Evolutionary conservation across 1,284 basidiomycete species (phyloP), one percentile per base, ranked within the genome.

Genomic region (Abortiporus biennis): DNA sequence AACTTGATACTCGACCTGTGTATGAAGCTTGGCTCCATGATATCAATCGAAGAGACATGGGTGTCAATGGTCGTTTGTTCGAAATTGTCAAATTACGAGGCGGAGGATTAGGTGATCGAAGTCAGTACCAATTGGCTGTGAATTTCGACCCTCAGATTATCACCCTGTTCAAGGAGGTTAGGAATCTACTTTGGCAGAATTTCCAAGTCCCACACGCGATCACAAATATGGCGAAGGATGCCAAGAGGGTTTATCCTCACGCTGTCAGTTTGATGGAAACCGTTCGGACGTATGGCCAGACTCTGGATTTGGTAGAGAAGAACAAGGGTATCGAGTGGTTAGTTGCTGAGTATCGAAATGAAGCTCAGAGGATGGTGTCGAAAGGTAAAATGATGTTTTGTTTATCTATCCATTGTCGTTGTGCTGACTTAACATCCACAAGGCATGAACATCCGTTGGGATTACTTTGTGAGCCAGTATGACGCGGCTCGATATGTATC

Each of bases 101-200:
- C 2, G 86, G 85, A 31, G 85, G 85, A 12, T n/a, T n/a, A n/a
- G n/a, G n/a, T n/a, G n/a, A n/a, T n/a, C n/a, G n/a, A n/a, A n/a
- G n/a, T n/a, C n/a, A n/a, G n/a, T 89, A 85, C 57, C 90, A 94
- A 63, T 78, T 99, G 3, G 84, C 84, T 11, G 93, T 98, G 51
- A 96, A 98, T 64, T 99, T 98, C 59, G 95, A 99, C 62, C 87
- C 92, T 1, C 95, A 98, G 65, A 92, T 96, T 53, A 96, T 99
- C 61, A 93, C 92, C 3, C 74, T 99, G 20, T 98, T 98, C 79
- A 98, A 99, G 69, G 95, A 99, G 63, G 93, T 98, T 23, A 77
- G 95, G 47, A 96, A 96, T 59, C 63, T 99, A 48, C 74, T 96
- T 25, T 98, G 95, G 95, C 76, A 97, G 51, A 89, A 89, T 47